Conservation (phyloP, 2,329 filamentous ascomycete species). For the Penicillium sp. region DNA sequence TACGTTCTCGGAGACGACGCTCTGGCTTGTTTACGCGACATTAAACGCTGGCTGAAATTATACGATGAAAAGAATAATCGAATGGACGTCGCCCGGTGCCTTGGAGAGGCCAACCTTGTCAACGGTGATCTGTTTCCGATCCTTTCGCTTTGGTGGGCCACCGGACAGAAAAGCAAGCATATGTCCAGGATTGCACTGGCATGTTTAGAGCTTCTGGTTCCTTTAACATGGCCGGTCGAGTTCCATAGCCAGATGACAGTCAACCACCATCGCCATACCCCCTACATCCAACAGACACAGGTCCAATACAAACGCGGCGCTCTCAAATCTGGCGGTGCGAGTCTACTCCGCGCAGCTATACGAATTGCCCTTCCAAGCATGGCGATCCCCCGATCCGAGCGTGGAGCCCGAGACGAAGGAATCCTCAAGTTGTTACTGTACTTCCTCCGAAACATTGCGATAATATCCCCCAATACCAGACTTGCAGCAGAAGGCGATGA, state of each 20-base stretch:
- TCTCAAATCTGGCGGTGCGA: conserved; percentile 73
- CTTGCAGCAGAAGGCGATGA: conserved; percentile 81
- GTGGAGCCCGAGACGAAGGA: conserved; percentile 76
- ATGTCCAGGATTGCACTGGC: conserved; percentile 76
- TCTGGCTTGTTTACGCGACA: conserved; percentile 82
- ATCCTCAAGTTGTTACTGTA: conserved; percentile 89
- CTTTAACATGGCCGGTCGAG: conserved; percentile 90
- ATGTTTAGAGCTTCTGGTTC: conserved; percentile 85
- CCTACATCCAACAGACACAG: conserved; percentile 83
- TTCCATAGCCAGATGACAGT: conserved; percentile 77
- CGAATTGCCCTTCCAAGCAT: conserved; percentile 81
- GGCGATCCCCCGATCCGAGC: conserved; percentile 70
- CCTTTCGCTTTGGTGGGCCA: conserved; percentile 74
- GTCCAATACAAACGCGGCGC: conserved; percentile 84
- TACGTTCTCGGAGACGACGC: conserved; percentile 94
- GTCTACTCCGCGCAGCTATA: conserved; percentile 75
- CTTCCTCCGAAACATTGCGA: conserved; percentile 81
- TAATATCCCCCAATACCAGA: conserved; percentile 71
- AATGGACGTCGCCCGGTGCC: conserved; percentile 88
- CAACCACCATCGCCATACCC: conserved; percentile 88
- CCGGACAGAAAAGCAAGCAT: conserved; percentile 66
- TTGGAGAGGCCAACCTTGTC: conserved; percentile 89
- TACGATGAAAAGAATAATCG: conserved; percentile 92
- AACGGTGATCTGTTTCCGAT: conserved; percentile 88
- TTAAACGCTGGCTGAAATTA: conserved; percentile 91